Evolutionary conservation across 345 rosid species (phyloP), one percentile per base, ranked within the genome.

Genomic region (Heritiera fomes): DNA sequence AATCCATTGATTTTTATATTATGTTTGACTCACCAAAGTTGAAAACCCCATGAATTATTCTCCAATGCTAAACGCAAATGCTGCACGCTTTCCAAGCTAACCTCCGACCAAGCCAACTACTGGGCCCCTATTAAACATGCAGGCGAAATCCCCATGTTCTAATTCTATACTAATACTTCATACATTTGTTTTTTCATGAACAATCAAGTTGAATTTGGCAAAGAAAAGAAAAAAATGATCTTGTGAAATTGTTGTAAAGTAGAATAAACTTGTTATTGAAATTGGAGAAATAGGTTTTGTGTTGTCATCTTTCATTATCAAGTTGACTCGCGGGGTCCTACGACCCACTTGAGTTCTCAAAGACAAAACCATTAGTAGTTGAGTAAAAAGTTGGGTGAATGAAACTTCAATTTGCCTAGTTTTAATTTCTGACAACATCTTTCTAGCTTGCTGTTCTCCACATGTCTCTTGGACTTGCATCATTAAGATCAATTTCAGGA

Each of bases 31-130:
- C 59, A 47, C 63, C 38, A 71, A 70, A 56, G 38, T 43, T 59
- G 28, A 18, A 60, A 45, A 15, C n/a, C 47, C 59, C 75, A 58
- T 70, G 59, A 71, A 71, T 71, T 9, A 71, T 49, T 49, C 58
- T 64, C 17, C 13, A 53, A 50, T 32, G 12, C 79, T 7, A 41
- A 8, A 67, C 50, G 41, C 17, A 58, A 15, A 62, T 62, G 45
- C 2, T 43, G 68, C 45, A 12, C 76, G 56, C 56, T 30, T 71
- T 45, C 41, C 43, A 58, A 69, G 78, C 86, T 55, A 83, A 76
- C 83, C 70, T 58, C 82, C 87, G 84, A 82, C 90, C 84, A 83
- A 34, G 50, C 71, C 40, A 77, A 23, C 79, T 6, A 18, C 63
- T 65, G n/a, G 67, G 23, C 8, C 55, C 49, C 47, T 65, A 52